These are phyloP conservation scores for Fusarium chuoi DNA, from an alignment of 2,329 filamentous ascomycete species.

Conservation along the genomic window DNA sequence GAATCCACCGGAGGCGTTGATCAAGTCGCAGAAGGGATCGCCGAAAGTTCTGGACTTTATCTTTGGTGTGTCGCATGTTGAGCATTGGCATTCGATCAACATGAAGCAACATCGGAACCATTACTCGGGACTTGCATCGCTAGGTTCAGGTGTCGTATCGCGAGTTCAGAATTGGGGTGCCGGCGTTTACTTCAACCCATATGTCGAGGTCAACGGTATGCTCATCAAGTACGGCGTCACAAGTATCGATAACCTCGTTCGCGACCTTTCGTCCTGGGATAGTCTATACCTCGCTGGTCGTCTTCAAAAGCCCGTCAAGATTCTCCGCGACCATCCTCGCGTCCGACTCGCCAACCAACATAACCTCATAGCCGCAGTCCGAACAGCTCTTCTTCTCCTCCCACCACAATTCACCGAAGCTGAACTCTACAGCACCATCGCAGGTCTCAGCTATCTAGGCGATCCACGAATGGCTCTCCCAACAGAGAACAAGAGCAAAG, in stretches of 20 bases:
- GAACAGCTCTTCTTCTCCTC: conserved; percentile 87
- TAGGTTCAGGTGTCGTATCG: conserved; percentile 88
- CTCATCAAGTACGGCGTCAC: conserved; percentile 99
- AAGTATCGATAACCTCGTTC: conserved; percentile 88
- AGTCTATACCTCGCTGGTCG: conserved; percentile 96
- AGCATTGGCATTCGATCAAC: conserved; percentile 98
- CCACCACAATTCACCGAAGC: conserved; percentile 86
- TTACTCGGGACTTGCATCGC: conserved; percentile 84
- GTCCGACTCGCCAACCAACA: conserved; percentile 96
- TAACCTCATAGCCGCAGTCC: conserved; percentile 91
- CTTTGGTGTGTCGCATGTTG: conserved; percentile 91
- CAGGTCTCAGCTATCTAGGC: conserved; percentile 91
- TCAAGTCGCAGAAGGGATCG: conserved; percentile 84
- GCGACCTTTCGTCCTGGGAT: conserved; percentile 89
- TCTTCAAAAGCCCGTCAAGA: conserved; percentile 97
- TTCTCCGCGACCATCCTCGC: conserved; percentile 90
- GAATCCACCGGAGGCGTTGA: conserved; percentile 81
- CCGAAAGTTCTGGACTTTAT: conserved; percentile 99
- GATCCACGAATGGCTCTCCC: conserved; percentile 95
- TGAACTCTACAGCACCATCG: conserved; percentile 89
- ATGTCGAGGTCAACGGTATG: conserved; percentile 92
- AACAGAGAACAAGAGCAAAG: conserved; percentile 91
- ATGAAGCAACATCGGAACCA: conserved; percentile 88
- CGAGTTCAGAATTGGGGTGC: conserved; percentile 92
- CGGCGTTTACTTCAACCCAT: conserved; percentile 97